Conservation (phyloP, 2,329 filamentous ascomycete genomes). For the Aspergillus sp. region DNA sequence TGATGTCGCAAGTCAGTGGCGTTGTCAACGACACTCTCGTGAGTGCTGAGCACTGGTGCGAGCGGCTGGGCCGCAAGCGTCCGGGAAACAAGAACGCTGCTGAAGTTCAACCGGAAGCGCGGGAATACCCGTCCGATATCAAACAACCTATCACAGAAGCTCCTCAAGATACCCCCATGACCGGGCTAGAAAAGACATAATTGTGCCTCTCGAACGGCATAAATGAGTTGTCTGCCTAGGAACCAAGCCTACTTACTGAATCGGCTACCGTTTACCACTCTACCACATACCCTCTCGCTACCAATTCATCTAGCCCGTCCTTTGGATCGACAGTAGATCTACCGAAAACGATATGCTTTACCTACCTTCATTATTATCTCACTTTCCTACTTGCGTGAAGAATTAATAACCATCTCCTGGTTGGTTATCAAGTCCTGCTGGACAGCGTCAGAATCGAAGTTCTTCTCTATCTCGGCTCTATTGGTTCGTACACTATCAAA, state of each 20-base stretch:
- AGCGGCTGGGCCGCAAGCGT: conserved; percentile 63
- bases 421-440: neutral
- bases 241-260: neutral
- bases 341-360: neutral
- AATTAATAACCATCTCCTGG: neutral
- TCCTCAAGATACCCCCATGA: conserved; percentile 37
- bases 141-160: conserved; percentile 25
- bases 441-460: neutral
- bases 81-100: conserved; percentile 25
- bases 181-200: conserved; percentile 33
- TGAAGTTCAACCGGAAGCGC: conserved; percentile 19
- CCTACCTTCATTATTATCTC: neutral
- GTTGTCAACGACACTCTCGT: conserved; percentile 87
- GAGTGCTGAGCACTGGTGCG: conserved; percentile 89
- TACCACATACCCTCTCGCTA: neutral
- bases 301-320: neutral
- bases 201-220: neutral
- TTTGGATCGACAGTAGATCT: neutral
- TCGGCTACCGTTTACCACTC: neutral
- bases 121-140: conserved; percentile 27
- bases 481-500: neutral
- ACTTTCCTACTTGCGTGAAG: neutral
- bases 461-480: neutral
- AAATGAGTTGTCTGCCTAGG: neutral
- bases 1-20: conserved; percentile 87